A percentile compares a stretch with the other conserved stretches of the same genome.
These are phyloP conservation scores for Coccomyxa subellipsoidea DNA, from an alignment of 163 green algal genomes.

Conservation along the genomic window DNA sequence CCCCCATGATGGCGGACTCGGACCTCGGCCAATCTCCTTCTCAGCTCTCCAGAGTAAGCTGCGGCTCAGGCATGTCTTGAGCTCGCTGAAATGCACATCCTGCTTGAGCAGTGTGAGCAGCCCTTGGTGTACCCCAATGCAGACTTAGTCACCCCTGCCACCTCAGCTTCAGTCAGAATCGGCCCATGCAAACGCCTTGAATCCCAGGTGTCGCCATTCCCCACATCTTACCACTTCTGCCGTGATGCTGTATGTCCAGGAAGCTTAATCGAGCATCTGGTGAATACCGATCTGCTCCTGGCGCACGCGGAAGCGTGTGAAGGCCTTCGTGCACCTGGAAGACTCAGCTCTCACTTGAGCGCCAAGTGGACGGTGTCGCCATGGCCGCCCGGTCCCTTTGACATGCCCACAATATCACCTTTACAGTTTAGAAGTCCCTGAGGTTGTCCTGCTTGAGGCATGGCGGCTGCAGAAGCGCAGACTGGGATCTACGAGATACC, in stretches of 20 bases:
- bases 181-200: no score
- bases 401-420: background rate
- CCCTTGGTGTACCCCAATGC: no score
- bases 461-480: background rate
- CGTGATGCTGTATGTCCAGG: no score
- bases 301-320: no score
- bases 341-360: background rate
- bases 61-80: background rate
- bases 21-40: background rate
- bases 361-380: background rate
- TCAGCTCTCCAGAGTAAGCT: background rate
- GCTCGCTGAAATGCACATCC: no score
- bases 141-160: no score
- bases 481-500: background rate
- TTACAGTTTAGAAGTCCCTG: background rate
- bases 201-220: no score
- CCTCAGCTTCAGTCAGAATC: no score
- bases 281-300: no score
- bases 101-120: no score
- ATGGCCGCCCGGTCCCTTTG: background rate
- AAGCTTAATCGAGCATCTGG: no score
- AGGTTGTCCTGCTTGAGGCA: background rate
- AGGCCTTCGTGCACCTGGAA: no score
- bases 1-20: conserved; percentile 8
- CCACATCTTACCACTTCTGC: background rate